Base-by-base conservation (phyloP, 208 protist genomes). In the Leishmania mexicana region DNA sequence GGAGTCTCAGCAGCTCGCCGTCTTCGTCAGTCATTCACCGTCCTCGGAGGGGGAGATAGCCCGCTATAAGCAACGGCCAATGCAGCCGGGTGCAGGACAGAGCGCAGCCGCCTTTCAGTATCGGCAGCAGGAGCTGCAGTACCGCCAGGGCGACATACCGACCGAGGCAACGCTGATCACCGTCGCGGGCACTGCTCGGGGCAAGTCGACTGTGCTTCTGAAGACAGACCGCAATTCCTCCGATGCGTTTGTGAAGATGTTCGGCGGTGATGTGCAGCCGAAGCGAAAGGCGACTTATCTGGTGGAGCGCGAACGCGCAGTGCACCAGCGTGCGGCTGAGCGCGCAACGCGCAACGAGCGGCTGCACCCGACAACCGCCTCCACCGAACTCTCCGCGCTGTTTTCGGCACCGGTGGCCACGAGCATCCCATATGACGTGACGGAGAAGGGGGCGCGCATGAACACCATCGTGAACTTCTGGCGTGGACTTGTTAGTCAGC, bases 381-480 rank as follows among this genome's bases (percentile, higher is more conserved):
- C 76, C 42, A 15, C 35, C 1, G 79, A 80, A 21, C 58, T 65
- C n/a, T 68, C 75, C 24, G 68, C 28, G n/a, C 15, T 57, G 24
- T 65, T 84, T 42, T 77, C 67, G 24, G 11, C 11, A 21, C 53
- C 81, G 4, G 51, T 72, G 45, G 45, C 31, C 17, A 57, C 62
- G 11, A 77, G 7, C 54, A 58, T 83, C 21, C 77, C 85, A 1
- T 81, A 79, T 67, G 76, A 81, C 35, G 79, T 57, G 21, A 83
- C 81, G 0, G 83, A 93, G 53, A 92, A 85, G 45, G 82, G 68
- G 45, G 81, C 81, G 0, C 86, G 89, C 31, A 90, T 94, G 57
- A 83, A 87, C 75, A 82, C 82, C 24, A 94, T 93, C 76, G 82
- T 94, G 54, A 83, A 86, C 60, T 89, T 94, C 49, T 96, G 90